A percentile compares a stretch with the other conserved stretches of the same genome.
Evolutionary conservation across 1,284 basidiomycete genomes (phyloP).

Genomic region (Austroboletus niveus): DNA sequence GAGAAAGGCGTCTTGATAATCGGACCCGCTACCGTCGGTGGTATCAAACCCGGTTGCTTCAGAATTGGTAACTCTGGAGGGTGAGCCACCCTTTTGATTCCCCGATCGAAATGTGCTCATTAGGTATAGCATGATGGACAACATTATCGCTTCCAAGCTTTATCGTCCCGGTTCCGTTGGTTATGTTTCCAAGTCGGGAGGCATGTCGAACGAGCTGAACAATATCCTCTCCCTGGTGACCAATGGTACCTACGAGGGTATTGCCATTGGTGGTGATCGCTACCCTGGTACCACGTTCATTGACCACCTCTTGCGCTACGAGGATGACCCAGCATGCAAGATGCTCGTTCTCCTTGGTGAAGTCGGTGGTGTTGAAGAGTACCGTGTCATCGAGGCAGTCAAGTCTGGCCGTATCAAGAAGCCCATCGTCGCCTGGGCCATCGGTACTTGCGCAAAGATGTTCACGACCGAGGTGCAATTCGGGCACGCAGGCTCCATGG

Average conservation of each 20-base stretch:
- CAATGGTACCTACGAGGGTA: conserved; percentile 99
- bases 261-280: conserved; percentile 98
- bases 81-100: conserved; percentile 37
- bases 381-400: conserved; percentile 98
- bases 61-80: conserved; percentile 99
- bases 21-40: conserved; percentile 97
- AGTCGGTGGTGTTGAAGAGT: conserved; percentile 98
- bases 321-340: conserved; percentile 97
- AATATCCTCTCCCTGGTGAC: conserved; percentile 98
- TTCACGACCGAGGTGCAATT: conserved; percentile 99
- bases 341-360: conserved; percentile 98
- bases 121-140: conserved; percentile 92
- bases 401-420: conserved; percentile 94
- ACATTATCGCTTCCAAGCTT: conserved; percentile 98
- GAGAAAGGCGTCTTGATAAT: conserved; percentile 92
- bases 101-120: conserved; percentile 5
- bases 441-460: conserved; percentile 99
- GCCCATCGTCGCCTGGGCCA: conserved; percentile 99
- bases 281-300: conserved; percentile 99
- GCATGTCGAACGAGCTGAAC: conserved; percentile 99
- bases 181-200: conserved; percentile 99
- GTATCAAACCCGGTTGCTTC: conserved; percentile 99
- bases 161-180: conserved; percentile 97
- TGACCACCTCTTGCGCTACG: conserved; percentile 97
- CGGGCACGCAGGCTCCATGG: conserved; percentile 97